Base-by-base conservation (phyloP, 441 rosid species). In the Codiaeum variegatum region DNA sequence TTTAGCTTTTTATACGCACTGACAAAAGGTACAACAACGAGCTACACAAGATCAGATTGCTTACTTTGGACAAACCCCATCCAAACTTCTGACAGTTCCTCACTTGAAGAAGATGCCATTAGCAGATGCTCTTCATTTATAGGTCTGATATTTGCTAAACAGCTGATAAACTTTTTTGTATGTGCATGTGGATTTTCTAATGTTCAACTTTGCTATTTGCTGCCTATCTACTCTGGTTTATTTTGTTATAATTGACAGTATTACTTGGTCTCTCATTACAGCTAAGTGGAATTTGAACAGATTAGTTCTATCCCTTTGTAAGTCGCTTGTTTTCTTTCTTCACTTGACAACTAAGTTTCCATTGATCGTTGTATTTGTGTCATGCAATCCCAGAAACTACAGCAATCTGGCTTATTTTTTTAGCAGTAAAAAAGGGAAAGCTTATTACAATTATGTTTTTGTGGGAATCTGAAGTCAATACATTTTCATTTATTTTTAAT, bases 51-150 rank as follows among this genome's bases (percentile, higher is more conserved):
- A 96, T 81, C 98, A 96, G 83, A 96, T 96, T 66, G 93, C 99
- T 78, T 93, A 96, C 84, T 96, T 96, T 83, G 99, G 98, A 75
- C 99, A 96, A 81, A 96, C 99, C 38, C 98, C 99, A 75, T 96
- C 98, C 76, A 98, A 93, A 83, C 98, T 96, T 75, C 83, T 93
- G 34, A 91, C 88, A 46, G 85, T 82, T 62, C 98, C 99, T 80
- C 98, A 96, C 86, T 74, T 85, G 88, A 93, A 87, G 78, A 87
- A 81, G 83, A 88, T 88, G 91, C 94, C 96, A 36, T 77, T 91
- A 73, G 78, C 91, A 51, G 97, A 96, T 75, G 94, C 90, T 83
- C 90, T 92, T 79, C 97, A 88, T 82, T 78, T 93, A 83, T 98
- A 93, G 98, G 99, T 96, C 70, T 65, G 47, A 69, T 76, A 51